A percentile compares a stretch with the other conserved stretches of the same genome.
phyloP scores from a whole-genome alignment of 768 basidiomycete genomes.

The Leccinum rimulosum region DNA sequence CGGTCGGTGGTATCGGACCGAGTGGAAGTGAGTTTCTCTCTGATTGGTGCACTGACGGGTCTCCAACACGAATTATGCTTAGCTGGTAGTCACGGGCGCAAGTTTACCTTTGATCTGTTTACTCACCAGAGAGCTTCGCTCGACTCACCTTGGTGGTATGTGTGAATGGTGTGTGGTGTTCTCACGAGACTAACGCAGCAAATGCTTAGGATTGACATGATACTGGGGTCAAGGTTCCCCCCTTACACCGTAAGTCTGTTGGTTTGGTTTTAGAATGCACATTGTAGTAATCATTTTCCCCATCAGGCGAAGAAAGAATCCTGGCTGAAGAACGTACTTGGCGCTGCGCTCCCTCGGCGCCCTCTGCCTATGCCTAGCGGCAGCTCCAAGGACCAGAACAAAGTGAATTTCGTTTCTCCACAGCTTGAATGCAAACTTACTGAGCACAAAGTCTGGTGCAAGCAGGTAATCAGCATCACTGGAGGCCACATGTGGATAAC shows the following conservation, averaged over 20 bases:
- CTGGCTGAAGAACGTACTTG: slow-evolving; percentile 15
- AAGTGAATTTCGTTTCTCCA: slow-evolving; percentile 4
- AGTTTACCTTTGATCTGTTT: slow-evolving; percentile 74
- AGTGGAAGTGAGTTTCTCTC: slow-evolving; percentile 63
- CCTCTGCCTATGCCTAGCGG: slow-evolving; percentile 6
- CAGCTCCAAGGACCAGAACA: slow-evolving; percentile 12
- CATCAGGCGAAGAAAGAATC: slow-evolving; percentile 25
- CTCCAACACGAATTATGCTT: background rate
- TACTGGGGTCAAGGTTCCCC: slow-evolving; percentile 29
- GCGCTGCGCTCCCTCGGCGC: slow-evolving; percentile 23
- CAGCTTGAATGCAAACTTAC: background rate
- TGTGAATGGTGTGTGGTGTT: background rate
- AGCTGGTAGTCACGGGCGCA: slow-evolving; percentile 73
- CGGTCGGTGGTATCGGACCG: slow-evolving; percentile 71
- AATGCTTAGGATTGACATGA: slow-evolving; percentile 21
- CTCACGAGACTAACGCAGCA: background rate
- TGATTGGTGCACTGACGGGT: background rate
- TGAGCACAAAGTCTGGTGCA: slow-evolving; percentile 15
- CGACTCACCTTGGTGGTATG: slow-evolving; percentile 39
- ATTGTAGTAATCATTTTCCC: background rate
- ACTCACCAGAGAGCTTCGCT: slow-evolving; percentile 66
- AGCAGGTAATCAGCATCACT: slow-evolving; percentile 1
- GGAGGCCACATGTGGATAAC: slow-evolving; percentile 3
- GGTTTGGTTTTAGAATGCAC: background rate
- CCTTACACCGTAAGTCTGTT: slow-evolving; percentile 25